Percentiles rank a stretch among this genome's conserved stretches.
Evolutionary conservation across 441 rosid genomes (phyloP).

Genomic region (Macaranga tanarius): DNA sequence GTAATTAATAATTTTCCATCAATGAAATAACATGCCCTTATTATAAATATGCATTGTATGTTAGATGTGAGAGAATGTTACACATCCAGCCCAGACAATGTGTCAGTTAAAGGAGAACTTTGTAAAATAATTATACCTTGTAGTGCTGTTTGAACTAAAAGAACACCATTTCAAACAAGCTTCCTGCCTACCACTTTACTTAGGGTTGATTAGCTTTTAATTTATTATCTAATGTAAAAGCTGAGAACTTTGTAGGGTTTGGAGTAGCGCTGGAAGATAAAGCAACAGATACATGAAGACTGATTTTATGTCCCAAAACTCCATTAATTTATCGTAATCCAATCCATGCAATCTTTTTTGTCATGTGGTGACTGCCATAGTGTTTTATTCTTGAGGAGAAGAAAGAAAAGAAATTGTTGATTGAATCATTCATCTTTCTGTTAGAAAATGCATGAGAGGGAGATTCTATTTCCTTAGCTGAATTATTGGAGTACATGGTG

Average conservation of each 20-base stretch:
- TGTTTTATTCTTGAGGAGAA: background rate
- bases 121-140: background rate
- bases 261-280: background rate
- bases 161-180: background rate
- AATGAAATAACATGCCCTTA: too few relatives aligned
- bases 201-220: background rate
- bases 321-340: background rate
- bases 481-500: background rate
- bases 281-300: background rate
- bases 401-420: background rate
- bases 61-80: too few relatives aligned
- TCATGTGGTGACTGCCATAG: background rate
- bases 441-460: background rate
- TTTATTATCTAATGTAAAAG: background rate
- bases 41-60: too few relatives aligned
- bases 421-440: background rate
- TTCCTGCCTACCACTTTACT: background rate
- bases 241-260: background rate
- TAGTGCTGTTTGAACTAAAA: background rate
- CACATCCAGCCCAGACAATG: background rate
- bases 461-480: background rate
- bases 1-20: too few relatives aligned
- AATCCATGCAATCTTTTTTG: background rate
- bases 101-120: background rate
- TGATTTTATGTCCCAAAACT: background rate